phyloP scores from a whole-genome alignment of 257 asterid genomes.

The Fraxinus americana region DNA sequence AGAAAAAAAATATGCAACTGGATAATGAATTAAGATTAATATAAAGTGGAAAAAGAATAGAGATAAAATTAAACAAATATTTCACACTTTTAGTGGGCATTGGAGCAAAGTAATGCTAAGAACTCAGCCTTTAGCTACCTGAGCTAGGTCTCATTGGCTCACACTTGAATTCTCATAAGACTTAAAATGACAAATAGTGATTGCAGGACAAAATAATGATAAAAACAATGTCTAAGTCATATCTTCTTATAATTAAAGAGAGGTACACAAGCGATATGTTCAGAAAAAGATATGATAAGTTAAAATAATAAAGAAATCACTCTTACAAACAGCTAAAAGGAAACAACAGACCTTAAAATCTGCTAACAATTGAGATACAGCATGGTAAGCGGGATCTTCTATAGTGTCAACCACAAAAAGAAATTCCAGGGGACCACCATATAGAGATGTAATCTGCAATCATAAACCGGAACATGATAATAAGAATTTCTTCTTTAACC shows the following conservation, averaged over 20 bases:
- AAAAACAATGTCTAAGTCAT: slow-evolving; percentile 8
- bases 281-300: slow-evolving; percentile 4
- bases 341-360: slow-evolving; percentile 67
- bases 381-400: slow-evolving; percentile 95
- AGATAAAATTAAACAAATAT: background rate
- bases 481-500: slow-evolving; percentile 15
- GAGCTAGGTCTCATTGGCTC: background rate
- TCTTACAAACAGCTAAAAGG: slow-evolving; percentile 19
- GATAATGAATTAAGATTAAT: too few relatives aligned
- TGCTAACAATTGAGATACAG: slow-evolving; percentile 62
- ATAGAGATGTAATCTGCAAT: slow-evolving; percentile 88
- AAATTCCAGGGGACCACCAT: slow-evolving; percentile 94
- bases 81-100: background rate
- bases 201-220: background rate
- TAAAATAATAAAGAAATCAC: slow-evolving; percentile 12
- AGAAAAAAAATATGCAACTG: too few relatives aligned
- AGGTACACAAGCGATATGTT: slow-evolving; percentile 17
- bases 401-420: slow-evolving; percentile 88
- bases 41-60: background rate
- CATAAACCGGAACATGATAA: slow-evolving; percentile 24
- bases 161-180: background rate
- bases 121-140: background rate
- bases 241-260: slow-evolving; percentile 18
- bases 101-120: background rate
- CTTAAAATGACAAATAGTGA: background rate